Evolutionary conservation across 768 basidiomycete genomes (phyloP).

Genomic region (Mycena olivaceomarginata): DNA sequence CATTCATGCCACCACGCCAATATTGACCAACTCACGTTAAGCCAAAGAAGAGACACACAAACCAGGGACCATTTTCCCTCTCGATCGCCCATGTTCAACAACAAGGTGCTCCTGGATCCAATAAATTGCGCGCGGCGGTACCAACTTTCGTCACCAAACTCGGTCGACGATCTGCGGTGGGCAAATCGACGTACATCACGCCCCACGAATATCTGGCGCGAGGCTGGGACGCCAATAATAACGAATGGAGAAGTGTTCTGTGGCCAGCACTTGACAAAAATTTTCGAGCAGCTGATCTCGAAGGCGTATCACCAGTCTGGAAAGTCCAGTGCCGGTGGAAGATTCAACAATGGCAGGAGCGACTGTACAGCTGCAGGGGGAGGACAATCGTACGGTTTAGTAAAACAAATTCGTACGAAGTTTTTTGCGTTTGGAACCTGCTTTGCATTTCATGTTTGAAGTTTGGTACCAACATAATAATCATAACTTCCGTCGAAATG

Average conservation of each 20-base stretch:
- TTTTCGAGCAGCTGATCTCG: constrained; percentile 15
- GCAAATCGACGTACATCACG: not conserved
- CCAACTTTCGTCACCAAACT: not conserved
- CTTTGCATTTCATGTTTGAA: too few relatives aligned
- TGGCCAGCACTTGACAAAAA: constrained; percentile 25
- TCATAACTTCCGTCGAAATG: too few relatives aligned
- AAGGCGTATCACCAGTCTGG: not conserved
- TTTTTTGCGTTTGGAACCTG: too few relatives aligned
- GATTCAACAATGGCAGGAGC: too few relatives aligned
- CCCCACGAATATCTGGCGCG: constrained; percentile 23
- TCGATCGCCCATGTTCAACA: constrained; percentile 14
- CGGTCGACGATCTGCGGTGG: not conserved
- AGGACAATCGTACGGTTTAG: too few relatives aligned
- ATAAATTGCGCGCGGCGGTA: not conserved
- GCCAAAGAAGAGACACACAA: not conserved
- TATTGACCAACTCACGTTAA: not conserved
- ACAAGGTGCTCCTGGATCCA: not conserved
- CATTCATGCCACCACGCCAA: not conserved
- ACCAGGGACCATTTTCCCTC: constrained; percentile 10
- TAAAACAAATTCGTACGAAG: too few relatives aligned
- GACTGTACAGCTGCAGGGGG: too few relatives aligned
- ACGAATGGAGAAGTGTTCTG: constrained; percentile 20
- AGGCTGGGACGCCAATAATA: constrained; percentile 11
- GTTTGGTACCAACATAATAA: too few relatives aligned
- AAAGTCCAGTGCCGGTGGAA: not conserved